Base-by-base conservation (phyloP, 1,284 basidiomycete species). In the Apiotrichum gamsii region DNA sequence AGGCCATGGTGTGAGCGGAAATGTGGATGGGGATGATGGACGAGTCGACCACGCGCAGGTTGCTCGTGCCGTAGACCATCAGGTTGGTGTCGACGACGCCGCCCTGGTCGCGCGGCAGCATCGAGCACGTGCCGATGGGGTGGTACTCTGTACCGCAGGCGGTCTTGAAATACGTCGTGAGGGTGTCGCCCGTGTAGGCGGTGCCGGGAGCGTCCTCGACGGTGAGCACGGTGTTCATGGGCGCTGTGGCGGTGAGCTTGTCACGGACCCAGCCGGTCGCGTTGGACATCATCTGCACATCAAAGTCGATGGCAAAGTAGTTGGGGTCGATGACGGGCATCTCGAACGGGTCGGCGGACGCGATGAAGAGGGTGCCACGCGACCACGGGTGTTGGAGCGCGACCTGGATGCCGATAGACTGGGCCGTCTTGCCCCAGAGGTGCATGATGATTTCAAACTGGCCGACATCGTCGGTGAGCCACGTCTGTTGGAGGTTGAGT, bases 31-130 rank as follows among this genome's bases (percentile, higher is more conserved):
- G 75, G 39, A 74, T 65, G 58, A 77, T 70, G 5, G 71, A 74
- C 21, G 74, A 57, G 59, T 77, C 76, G 39, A 73, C 64, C 37
- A 73, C 70, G 40, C 71, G 59, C n/a, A 79, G 52, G 64, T 80
- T 80, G 52, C 55, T 50, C 5, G 78, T 75, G 23, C 83, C 83
- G 64, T 84, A 82, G 8, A 85, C 82, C 57, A 73, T 73, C 33
- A 85, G 70, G 47, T 78, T 72, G 19, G 79, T 69, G 64, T 81
- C 79, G 40, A 85, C 82, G 36, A 85, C 83, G 54, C 83, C 83
- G 39, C 83, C 83, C 45, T 74, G 64, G 23, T 71, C 70, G 49
- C 73, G 68, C 2, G 83, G 82, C 29, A 84, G 71, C 82, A 84
- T 84, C 9, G 81, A 75, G 54, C 77, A 79, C n/a, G 82, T 78